Conservation (phyloP, 1,284 basidiomycete genomes). For the Trametes pubescens region DNA sequence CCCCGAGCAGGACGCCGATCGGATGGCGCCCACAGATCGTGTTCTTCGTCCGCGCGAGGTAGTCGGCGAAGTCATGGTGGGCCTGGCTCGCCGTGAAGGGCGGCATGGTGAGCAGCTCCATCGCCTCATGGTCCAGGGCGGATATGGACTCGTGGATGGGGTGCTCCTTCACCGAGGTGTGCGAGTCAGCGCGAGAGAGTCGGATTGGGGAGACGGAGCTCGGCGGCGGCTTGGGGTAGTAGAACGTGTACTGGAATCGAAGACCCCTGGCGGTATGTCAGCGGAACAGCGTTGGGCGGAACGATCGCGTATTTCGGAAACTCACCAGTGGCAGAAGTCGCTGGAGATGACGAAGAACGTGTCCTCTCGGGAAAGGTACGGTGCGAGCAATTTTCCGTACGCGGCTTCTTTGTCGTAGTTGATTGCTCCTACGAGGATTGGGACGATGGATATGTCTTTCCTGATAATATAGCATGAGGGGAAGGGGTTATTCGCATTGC, state of each 20-base stretch:
- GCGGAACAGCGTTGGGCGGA: background rate
- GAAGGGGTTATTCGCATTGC: background rate
- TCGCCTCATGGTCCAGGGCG: constrained; percentile 81
- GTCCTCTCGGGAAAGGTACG: constrained; percentile 78
- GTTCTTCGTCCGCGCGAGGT: constrained; percentile 87
- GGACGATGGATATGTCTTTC: constrained; percentile 82
- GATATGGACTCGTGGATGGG: constrained; percentile 80
- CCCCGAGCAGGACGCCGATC: constrained; percentile 90
- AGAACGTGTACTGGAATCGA: constrained; percentile 91
- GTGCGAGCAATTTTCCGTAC: constrained; percentile 80
- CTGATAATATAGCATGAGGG: constrained; percentile 46
- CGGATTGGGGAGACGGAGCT: constrained; percentile 56
- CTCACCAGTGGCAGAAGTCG: constrained; percentile 98
- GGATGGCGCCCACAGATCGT: constrained; percentile 98
- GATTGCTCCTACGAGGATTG: constrained; percentile 91
- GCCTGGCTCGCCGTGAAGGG: constrained; percentile 58
- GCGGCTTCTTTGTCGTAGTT: constrained; percentile 62
- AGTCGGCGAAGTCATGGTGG: constrained; percentile 75
- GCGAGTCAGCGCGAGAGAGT: constrained; percentile 57
- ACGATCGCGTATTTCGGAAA: background rate
- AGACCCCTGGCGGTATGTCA: constrained; percentile 71
- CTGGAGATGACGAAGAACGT: constrained; percentile 94
- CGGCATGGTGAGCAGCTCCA: constrained; percentile 73
- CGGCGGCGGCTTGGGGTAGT: constrained; percentile 77
- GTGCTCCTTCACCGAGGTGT: constrained; percentile 48